phyloP scores from a whole-genome alignment of 768 basidiomycete genomes.

The Lanmaoa pseudosensibilis region DNA sequence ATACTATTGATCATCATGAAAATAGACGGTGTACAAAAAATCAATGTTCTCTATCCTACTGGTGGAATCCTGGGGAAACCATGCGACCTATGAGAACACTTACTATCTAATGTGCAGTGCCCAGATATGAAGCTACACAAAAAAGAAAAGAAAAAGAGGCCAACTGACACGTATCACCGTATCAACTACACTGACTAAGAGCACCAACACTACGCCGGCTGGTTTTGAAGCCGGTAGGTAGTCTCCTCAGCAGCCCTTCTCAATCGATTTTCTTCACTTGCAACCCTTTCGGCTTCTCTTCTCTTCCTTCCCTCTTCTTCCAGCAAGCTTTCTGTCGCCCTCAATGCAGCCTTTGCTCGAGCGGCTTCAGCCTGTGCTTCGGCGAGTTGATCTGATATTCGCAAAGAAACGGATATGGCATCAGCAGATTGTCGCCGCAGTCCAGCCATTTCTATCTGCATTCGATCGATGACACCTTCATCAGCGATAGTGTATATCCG shows the following conservation, averaged over 20 bases:
- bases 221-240: constrained; percentile 37
- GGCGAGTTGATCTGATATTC: constrained; percentile 69
- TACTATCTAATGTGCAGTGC: not conserved
- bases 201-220: constrained; percentile 7
- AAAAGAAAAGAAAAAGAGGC: not conserved
- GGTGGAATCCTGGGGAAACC: not conserved
- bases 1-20: not conserved
- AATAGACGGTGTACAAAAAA: not conserved
- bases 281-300: constrained; percentile 55
- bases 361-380: constrained; percentile 63
- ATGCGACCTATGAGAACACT: not conserved
- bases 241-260: constrained; percentile 54
- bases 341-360: constrained; percentile 53
- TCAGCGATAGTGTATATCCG: constrained; percentile 33
- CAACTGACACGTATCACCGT: not conserved
- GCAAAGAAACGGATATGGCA: constrained; percentile 61
- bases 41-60: constrained; percentile 11
- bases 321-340: constrained; percentile 54
- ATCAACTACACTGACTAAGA: not conserved
- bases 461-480: constrained; percentile 52
- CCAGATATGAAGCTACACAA: not conserved
- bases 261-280: constrained; percentile 48
- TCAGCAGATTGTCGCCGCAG: constrained; percentile 69
- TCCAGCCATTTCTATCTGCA: constrained; percentile 63
- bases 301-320: constrained; percentile 61